A percentile compares a stretch with the other conserved stretches of the same genome.
Evolutionary conservation across 2,329 filamentous ascomycete genomes (phyloP).

Genomic region (Trichoderma koningiopsis): DNA sequence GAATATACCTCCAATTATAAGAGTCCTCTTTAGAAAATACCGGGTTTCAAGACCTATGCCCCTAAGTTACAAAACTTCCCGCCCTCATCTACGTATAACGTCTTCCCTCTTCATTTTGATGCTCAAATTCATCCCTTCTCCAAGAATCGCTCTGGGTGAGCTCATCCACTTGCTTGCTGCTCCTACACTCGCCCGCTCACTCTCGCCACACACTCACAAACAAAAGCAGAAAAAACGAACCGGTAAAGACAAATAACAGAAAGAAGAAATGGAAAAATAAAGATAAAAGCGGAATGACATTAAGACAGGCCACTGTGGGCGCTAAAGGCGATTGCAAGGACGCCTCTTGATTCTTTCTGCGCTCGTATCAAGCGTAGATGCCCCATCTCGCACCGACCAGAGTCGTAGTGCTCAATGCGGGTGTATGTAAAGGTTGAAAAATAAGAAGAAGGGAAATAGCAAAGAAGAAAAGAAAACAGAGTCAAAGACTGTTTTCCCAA

Average conservation of each 20-base stretch:
- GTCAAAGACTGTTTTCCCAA: slow-evolving; percentile 27
- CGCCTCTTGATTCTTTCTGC: slow-evolving; percentile 23
- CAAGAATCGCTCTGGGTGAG: not conserved
- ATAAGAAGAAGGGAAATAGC: not conserved
- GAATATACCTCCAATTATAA: slow-evolving; percentile 30
- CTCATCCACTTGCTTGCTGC: not conserved
- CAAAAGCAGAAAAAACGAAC: not conserved
- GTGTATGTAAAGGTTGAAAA: slow-evolving; percentile 25
- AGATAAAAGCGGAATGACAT: not conserved
- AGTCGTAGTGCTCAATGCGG: slow-evolving; percentile 20
- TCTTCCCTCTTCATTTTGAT: not conserved
- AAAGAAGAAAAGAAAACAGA: not conserved
- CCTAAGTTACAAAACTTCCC: slow-evolving; percentile 34
- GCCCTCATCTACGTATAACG: slow-evolving; percentile 6
- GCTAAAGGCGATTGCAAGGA: not conserved
- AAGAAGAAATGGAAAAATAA: not conserved
- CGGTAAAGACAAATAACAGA: not conserved
- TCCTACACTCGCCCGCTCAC: not conserved
- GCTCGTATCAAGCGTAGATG: slow-evolving; percentile 9
- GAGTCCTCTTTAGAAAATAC: slow-evolving; percentile 29
- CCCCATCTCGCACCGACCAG: slow-evolving; percentile 18
- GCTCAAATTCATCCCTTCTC: not conserved
- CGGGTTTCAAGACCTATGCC: slow-evolving; percentile 2
- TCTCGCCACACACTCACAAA: not conserved
- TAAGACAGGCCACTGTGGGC: not conserved